Percentiles rank a stretch among this genome's conserved stretches.
phyloP scores from a whole-genome alignment of 2,329 filamentous ascomycete species.

The Stemphylium vesicarium region DNA sequence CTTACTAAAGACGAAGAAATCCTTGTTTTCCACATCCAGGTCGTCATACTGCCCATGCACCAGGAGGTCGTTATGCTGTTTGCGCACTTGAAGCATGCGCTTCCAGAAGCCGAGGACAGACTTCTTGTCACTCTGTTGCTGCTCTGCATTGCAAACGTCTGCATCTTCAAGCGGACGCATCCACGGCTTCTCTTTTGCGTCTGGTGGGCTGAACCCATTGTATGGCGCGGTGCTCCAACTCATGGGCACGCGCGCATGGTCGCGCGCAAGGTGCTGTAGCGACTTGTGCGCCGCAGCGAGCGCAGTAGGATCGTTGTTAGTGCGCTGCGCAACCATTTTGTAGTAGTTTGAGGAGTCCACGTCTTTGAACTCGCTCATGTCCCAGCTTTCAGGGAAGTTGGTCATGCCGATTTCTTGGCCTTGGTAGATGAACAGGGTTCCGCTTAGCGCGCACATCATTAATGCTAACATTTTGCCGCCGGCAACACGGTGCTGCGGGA shows the following conservation, averaged over 20 bases:
- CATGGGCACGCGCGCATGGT: constrained; percentile 72
- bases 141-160: constrained; percentile 62
- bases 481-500: constrained; percentile 53
- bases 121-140: constrained; percentile 53
- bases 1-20: constrained; percentile 61
- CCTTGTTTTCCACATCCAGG: constrained; percentile 58
- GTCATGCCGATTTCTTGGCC: constrained; percentile 60
- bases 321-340: constrained; percentile 41
- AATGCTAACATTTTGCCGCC: constrained; percentile 56
- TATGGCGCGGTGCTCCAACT: constrained; percentile 65
- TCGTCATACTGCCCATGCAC: constrained; percentile 66
- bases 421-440: constrained; percentile 60
- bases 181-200: constrained; percentile 60
- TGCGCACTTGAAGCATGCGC: constrained; percentile 60
- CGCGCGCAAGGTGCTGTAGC: constrained; percentile 66
- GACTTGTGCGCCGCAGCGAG: constrained; percentile 58
- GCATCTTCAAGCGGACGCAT: constrained; percentile 66
- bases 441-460: constrained; percentile 56
- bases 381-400: constrained; percentile 55
- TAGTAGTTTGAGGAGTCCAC: constrained; percentile 63
- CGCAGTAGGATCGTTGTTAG: constrained; percentile 37
- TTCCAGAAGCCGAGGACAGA: constrained; percentile 69
- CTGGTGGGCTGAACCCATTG: constrained; percentile 64
- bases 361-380: constrained; percentile 57
- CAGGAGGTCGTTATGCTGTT: constrained; percentile 64